Evolutionary conservation across 768 basidiomycete species (phyloP), one percentile per base, ranked within the genome.

Genomic region (Amanita exitialis): DNA sequence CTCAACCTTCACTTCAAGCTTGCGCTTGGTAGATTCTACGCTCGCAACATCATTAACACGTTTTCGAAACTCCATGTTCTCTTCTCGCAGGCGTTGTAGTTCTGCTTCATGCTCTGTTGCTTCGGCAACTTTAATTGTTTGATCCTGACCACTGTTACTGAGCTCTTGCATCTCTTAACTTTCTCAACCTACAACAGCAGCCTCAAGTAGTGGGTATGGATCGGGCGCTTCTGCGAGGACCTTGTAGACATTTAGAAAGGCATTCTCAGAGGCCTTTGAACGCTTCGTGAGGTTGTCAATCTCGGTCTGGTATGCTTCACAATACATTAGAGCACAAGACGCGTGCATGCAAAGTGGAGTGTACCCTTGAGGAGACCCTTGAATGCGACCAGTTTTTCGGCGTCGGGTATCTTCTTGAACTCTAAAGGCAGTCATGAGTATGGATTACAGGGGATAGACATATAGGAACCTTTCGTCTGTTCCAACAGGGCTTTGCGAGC

Each of bases 181-280:
- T 15, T 25, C 54, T 50, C 7, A 42, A 55, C 58, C 63, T 62
- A 91, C 90, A 27, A 98, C 89, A 9, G 92, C 94, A 10, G 84
- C 90, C 61, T 99, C 95, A 12, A 99, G 80, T 6, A 98, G 74
- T 7, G 96, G 96, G 63, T 95, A 96, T 13, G 96, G 96, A 64
- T 99, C 96, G 0, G 95, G 96, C 2, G 90, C 95, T 61, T 99
- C 96, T 0, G 95, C 93, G 6, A 99, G 69, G 18, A 95, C 80
- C 64, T 98, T 98, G 75, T 98, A 98, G 16, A 94, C 86, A 59
- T 83, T 90, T n/a, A 98, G 73, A 67, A 99, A 98, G 0, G 93
- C 90, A 60, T 88, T 94, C 73, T 99, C 96, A 8, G 93, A 87
- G 20, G 78, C 68, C 63, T 97, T 97, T 35, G 86, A 90, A 7